Evolutionary conservation across 2,329 filamentous ascomycete species (phyloP), one percentile per base, ranked within the genome.

Genomic region (Arthrobotrys megalospora): DNA sequence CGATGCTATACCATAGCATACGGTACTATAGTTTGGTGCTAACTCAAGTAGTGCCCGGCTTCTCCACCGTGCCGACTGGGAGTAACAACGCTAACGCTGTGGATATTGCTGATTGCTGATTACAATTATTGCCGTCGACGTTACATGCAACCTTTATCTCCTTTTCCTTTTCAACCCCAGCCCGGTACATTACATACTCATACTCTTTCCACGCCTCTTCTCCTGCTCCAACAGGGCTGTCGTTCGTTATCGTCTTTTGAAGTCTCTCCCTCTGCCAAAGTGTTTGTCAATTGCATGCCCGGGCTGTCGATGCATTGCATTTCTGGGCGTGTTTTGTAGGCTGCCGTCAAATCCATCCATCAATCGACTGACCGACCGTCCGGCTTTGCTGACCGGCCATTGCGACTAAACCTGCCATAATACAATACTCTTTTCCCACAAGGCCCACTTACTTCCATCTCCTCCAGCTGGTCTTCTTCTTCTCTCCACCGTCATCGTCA

Each of bases 401-500:
- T 55, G 60, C 21, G 41, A 34, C 11, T 64, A 62, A 58, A 60
- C 52, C 16, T 24, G 52, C 45, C 58, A 58, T 62, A 50, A 53
- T 65, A 43, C 28, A 19, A n/a, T 45, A 19, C 32, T 55, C 52
- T 28, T 67, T 52, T 70, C 58, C 73, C 75, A 80, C 65, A 12
- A 53, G 38, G n/a, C 47, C 5, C 32, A 50, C 34, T 21, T 21
- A 50, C 34, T 21, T 21, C 41, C 45, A 38, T 34, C 64, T 16
- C 6, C 6, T 53, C 65, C 47, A 55, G 5, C 24, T 28, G 24
- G 5, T 5, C 70, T 69, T 78, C 65, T 64, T 63, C 69, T 68
- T 63, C 45, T 55, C n/a, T 63, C 52, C 66, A 48, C 19, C 19
- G 43, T 16, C 43, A 16, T 48, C 67, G 69, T 77, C 64, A 63